phyloP scores from a whole-genome alignment of 306 rosid species.

The Castanea sativa region DNA sequence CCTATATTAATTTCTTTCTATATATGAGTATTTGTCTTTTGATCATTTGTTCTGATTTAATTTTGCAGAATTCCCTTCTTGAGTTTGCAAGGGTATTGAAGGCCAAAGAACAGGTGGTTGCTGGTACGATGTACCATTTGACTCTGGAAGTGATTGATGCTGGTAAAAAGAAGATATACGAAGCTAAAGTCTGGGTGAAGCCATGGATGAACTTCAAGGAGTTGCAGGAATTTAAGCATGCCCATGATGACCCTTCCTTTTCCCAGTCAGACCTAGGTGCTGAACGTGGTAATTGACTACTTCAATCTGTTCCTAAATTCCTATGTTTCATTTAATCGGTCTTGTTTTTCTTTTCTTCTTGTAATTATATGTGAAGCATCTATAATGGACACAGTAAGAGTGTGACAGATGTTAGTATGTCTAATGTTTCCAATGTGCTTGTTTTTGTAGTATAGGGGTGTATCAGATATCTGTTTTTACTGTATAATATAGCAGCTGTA shows the following conservation, averaged over 20 bases:
- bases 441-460: background rate
- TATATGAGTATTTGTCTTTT: too few relatives aligned
- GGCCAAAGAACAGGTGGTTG: constrained; percentile 49
- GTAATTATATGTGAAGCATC: background rate
- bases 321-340: background rate
- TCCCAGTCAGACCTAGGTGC: constrained; percentile 29
- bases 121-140: constrained; percentile 48
- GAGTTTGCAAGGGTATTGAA: constrained; percentile 49
- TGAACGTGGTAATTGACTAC: constrained; percentile 32
- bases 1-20: too few relatives aligned
- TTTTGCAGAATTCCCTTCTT: constrained; percentile 43
- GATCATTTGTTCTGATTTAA: background rate
- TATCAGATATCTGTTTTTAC: background rate
- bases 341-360: background rate
- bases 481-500: background rate
- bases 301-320: constrained; percentile 2
- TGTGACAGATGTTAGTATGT: background rate
- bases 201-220: constrained; percentile 63
- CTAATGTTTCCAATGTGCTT: background rate
- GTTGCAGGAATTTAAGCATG: constrained; percentile 45
- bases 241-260: constrained; percentile 23
- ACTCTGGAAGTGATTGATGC: constrained; percentile 51
- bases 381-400: background rate
- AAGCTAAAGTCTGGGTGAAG: constrained; percentile 59
- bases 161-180: constrained; percentile 42